Percentiles rank a stretch among this genome's conserved stretches.
These are phyloP conservation scores for Colletotrichum musae DNA, from an alignment of 2,329 filamentous ascomycete genomes.

Conservation along the genomic window DNA sequence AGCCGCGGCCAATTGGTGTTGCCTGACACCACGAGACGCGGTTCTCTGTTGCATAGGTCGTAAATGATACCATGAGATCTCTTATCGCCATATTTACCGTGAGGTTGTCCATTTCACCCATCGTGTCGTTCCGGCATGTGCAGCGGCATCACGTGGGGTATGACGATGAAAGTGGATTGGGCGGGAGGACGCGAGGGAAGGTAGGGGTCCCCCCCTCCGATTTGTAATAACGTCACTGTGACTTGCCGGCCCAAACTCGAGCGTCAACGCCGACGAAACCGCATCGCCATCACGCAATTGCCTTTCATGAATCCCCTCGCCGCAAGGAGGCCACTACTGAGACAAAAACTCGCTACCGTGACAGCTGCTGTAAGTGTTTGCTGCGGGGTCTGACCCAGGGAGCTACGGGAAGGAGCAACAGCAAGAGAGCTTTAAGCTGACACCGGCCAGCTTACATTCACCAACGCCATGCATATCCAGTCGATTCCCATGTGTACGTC, in stretches of 20 bases:
- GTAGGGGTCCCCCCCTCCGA: conserved; percentile 7
- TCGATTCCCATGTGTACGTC: conserved; percentile 89
- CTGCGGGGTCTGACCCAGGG: too few relatives aligned
- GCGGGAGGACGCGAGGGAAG: neutral
- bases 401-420: too few relatives aligned
- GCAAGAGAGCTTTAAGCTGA: conserved; percentile 9
- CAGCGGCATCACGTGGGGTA: conserved; percentile 30
- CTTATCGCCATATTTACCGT: neutral
- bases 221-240: conserved; percentile 41
- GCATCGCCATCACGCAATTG: conserved; percentile 3
- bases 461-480: conserved; percentile 84
- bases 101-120: neutral
- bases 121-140: neutral
- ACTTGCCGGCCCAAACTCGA: conserved; percentile 17
- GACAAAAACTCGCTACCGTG: conserved; percentile 49
- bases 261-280: neutral
- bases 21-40: conserved; percentile 50
- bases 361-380: conserved; percentile 49
- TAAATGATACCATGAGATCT: neutral
- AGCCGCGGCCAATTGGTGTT: conserved; percentile 71
- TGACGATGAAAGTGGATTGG: conserved; percentile 14
- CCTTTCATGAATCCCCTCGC: conserved; percentile 60
- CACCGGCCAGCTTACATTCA: conserved; percentile 50
- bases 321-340: conserved; percentile 52
- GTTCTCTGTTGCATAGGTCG: neutral